Evolutionary conservation across 371 early-diverging fungal species (phyloP).

Genomic region (Mortierella sp.): DNA sequence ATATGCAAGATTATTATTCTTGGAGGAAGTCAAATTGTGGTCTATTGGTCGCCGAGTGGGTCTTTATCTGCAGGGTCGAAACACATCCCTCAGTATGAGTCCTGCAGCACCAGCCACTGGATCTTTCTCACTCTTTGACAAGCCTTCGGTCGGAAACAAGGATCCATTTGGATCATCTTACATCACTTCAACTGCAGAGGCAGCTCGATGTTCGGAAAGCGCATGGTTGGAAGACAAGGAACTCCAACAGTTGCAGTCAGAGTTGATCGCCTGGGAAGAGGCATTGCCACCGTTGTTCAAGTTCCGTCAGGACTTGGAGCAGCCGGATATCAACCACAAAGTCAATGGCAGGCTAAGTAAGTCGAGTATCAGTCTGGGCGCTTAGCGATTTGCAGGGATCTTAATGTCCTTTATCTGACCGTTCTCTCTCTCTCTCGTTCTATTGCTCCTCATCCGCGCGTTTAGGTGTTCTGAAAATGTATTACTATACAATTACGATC

Average conservation of each 20-base stretch:
- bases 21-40: conserved; percentile 49
- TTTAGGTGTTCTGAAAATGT: conserved; percentile 31
- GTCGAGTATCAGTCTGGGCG: no score
- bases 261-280: conserved; percentile 41
- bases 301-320: conserved; percentile 38
- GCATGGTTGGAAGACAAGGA: conserved; percentile 46
- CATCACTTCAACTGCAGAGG: conserved; percentile 24
- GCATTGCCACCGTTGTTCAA: conserved; percentile 17
- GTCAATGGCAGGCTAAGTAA: conserved; percentile 47
- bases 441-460: neutral
- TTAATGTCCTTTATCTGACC: neutral
- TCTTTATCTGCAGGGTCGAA: conserved; percentile 29
- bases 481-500: conserved; percentile 48
- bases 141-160: neutral
- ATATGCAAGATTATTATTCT: conserved; percentile 30
- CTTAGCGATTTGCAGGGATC: neutral
- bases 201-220: conserved; percentile 33
- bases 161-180: conserved; percentile 15
- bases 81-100: conserved; percentile 8
- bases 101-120: conserved; percentile 14
- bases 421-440: no score
- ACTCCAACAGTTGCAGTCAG: conserved; percentile 38
- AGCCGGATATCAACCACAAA: conserved; percentile 37
- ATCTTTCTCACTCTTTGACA: conserved; percentile 7
- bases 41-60: conserved; percentile 36